Conservation (phyloP, 2,329 filamentous ascomycete genomes). For the Trichothecium roseum region DNA sequence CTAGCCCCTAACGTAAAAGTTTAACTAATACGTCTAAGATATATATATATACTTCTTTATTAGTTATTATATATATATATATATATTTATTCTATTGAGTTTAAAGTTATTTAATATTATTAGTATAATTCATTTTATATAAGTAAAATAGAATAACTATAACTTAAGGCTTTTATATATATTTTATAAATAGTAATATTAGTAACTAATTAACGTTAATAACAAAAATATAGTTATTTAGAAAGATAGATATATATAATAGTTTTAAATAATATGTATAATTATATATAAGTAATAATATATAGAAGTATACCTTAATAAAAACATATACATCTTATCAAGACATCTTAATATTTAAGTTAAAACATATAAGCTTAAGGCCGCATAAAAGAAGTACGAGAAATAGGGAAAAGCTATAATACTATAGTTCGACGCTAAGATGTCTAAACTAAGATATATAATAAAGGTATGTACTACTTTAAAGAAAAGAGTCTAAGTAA, state of each 20-base stretch:
- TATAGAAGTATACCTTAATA: neutral
- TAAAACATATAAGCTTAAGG: too few relatives aligned
- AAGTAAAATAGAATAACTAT: too few relatives aligned
- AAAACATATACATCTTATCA: too few relatives aligned
- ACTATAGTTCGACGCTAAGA: too few relatives aligned
- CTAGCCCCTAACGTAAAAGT: too few relatives aligned
- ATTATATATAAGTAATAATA: neutral
- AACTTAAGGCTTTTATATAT: conserved; percentile 1
- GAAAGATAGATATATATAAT: neutral
- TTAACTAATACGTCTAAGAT: conserved; percentile 1
- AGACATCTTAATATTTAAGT: too few relatives aligned
- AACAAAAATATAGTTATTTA: neutral
- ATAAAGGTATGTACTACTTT: too few relatives aligned
- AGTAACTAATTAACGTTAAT: conserved; percentile 2
- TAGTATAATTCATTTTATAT: too few relatives aligned
- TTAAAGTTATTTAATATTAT: conserved; percentile 1
- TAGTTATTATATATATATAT: neutral
- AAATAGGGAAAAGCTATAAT: too few relatives aligned
- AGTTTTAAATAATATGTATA: conserved; percentile 1
- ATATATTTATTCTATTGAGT: conserved; percentile 2
- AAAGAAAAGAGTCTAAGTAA: too few relatives aligned
- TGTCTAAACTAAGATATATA: too few relatives aligned
- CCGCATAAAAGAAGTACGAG: too few relatives aligned
- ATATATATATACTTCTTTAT: conserved; percentile 1
- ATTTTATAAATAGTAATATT: conserved; percentile 1